Base-by-base conservation (phyloP, 306 rosid species). In the Mucuna pruriens region DNA sequence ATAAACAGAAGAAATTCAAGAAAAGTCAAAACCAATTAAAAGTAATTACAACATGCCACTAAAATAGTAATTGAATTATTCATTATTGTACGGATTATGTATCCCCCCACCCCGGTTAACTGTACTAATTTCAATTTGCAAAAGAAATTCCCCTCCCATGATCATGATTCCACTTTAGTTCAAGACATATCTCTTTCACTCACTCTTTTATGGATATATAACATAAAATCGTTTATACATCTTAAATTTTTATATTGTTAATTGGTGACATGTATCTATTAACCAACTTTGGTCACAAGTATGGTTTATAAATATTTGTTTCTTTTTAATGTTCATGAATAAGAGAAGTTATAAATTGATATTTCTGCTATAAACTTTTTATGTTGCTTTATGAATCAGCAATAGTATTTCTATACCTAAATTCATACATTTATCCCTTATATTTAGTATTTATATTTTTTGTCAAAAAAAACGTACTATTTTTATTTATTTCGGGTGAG, bases 101-200 rank as follows among this genome's bases (percentile, higher is more conserved):
- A 11, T 44, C 5, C 3, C 3, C 46, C 49, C 2, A 4, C 49
- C 49, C 49, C 1, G 34, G n/a, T n/a, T n/a, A n/a, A n/a, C n/a
- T 73, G 48, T 16, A 20, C 15, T 36, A 6, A 74, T 52, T 38
- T 15, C 66, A 74, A 52, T 34, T 74, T 34, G 66, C 78, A 34
- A 74, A 74, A 54, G 66, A 54, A 34, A 19, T 52, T 39, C 22
- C 16, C 52, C 11, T 54, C 36, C 51, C 64, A 52, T 51, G 19
- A 72, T 72, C 77, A 33, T 72, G 64, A 33, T 51, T 72, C 64
- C 45, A 71, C 42, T 46, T 71, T 29, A 33, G 31, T 13, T 26
- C 15, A 1, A 29, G 2, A 8, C 11, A 26, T 9, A 0, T 69
- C 23, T 45, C 20, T 23, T 15, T 44, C 40, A 44, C 16, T 26